These are phyloP conservation scores for Pseudogymnoascus sp. DNA, from an alignment of 2,329 filamentous ascomycete species.

Conservation along the genomic window DNA sequence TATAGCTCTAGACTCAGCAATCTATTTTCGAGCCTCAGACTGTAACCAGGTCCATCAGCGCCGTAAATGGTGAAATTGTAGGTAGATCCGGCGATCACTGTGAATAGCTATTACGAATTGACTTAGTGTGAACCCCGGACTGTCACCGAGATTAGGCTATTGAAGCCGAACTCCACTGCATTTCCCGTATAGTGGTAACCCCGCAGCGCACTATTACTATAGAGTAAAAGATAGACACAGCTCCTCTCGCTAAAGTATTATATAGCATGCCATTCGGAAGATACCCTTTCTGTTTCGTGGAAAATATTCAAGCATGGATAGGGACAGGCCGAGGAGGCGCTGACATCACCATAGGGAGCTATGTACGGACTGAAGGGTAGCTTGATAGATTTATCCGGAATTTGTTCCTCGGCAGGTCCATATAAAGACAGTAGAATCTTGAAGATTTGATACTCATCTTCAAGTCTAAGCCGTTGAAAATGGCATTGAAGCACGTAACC, in stretches of 20 bases:
- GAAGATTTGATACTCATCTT: neutral
- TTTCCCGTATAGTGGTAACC: neutral
- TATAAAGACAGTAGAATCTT: neutral
- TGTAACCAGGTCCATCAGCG: neutral
- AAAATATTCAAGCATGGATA: neutral
- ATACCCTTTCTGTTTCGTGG: constrained; percentile 2
- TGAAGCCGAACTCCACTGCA: neutral
- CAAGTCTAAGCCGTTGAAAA: neutral
- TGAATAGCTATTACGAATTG: neutral
- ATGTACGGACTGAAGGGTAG: neutral
- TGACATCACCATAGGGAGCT: neutral
- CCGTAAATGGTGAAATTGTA: neutral
- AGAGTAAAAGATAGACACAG: neutral
- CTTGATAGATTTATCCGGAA: neutral
- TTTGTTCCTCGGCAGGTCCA: neutral
- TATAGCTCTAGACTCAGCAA: neutral
- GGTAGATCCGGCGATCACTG: neutral
- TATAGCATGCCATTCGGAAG: neutral
- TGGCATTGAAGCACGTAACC: neutral
- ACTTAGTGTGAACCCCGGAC: neutral
- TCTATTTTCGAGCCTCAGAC: neutral
- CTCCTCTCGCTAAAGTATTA: neutral
- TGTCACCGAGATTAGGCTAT: constrained; percentile 1
- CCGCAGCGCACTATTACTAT: neutral
- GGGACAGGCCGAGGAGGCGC: neutral